Evolutionary conservation across 768 basidiomycete species (phyloP).

Genomic region (Agrocybe chaxingu): DNA sequence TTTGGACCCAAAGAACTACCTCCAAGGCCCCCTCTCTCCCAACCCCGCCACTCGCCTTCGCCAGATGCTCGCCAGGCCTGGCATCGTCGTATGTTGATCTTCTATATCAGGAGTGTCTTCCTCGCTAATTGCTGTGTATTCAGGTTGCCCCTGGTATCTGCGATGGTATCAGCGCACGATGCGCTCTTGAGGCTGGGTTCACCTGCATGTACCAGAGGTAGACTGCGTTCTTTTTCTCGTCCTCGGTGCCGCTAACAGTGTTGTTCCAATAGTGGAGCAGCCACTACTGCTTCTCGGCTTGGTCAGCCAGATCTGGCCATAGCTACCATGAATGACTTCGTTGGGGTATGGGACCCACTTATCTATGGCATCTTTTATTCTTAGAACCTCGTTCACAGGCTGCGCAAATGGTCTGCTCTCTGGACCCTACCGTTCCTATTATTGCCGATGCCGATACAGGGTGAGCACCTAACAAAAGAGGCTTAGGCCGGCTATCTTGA

Average conservation of each 20-base stretch:
- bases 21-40: slow-evolving; percentile 60
- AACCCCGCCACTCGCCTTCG: slow-evolving; percentile 67
- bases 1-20: slow-evolving; percentile 62
- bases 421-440: slow-evolving; percentile 63
- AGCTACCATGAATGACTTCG: slow-evolving; percentile 76
- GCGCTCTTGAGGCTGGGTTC: slow-evolving; percentile 75
- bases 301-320: slow-evolving; percentile 80
- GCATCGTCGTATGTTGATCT: slow-evolving; percentile 54
- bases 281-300: slow-evolving; percentile 75
- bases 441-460: slow-evolving; percentile 82
- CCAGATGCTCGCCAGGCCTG: slow-evolving; percentile 60
- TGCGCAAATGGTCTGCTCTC: slow-evolving; percentile 66
- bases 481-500: no score
- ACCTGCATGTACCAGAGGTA: slow-evolving; percentile 70
- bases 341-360: slow-evolving; percentile 35
- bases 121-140: background rate
- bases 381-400: slow-evolving; percentile 29
- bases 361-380: background rate
- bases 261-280: slow-evolving; percentile 51
- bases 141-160: slow-evolving; percentile 71
- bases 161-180: slow-evolving; percentile 70
- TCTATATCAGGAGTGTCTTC: background rate
- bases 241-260: no score
- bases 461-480: slow-evolving; percentile 25
- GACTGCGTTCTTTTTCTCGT: no score